Evolutionary conservation across 805 yeast genomes (phyloP).

Genomic region (Vanderwaltozyma yarrowii): DNA sequence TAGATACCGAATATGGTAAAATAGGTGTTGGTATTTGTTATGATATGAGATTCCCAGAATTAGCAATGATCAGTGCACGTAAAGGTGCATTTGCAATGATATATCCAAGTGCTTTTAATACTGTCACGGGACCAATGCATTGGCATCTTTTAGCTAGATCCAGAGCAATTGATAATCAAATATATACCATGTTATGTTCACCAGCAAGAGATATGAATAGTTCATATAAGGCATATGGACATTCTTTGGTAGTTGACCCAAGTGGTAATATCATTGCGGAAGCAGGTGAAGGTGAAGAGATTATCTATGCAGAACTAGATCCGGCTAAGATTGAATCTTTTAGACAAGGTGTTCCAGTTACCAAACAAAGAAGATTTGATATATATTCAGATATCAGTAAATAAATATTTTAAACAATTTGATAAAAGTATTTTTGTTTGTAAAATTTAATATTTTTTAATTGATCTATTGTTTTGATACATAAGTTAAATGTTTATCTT

Average conservation of each 20-base stretch:
- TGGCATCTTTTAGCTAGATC: slow-evolving; percentile 71
- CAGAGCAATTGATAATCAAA: slow-evolving; percentile 66
- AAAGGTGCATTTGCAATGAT: slow-evolving; percentile 63
- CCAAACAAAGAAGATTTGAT: slow-evolving; percentile 62
- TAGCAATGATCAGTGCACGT: slow-evolving; percentile 61
- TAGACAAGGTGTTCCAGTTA: slow-evolving; percentile 60
- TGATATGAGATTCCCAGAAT: slow-evolving; percentile 72
- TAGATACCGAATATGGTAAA: slow-evolving; percentile 27
- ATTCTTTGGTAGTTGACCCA: slow-evolving; percentile 54
- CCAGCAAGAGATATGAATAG: slow-evolving; percentile 68
- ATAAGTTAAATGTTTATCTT: too few relatives aligned
- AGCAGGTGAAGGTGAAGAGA: slow-evolving; percentile 72
- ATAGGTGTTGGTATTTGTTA: slow-evolving; percentile 84
- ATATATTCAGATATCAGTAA: slow-evolving; percentile 31
- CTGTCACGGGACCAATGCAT: slow-evolving; percentile 75
- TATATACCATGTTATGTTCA: slow-evolving; percentile 68
- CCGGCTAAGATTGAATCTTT: slow-evolving; percentile 46
- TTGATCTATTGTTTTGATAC: too few relatives aligned
- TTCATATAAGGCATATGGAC: slow-evolving; percentile 59
- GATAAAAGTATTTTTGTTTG: too few relatives aligned
- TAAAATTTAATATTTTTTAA: too few relatives aligned
- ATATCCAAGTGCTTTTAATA: slow-evolving; percentile 78
- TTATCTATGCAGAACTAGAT: slow-evolving; percentile 63
- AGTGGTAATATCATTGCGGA: slow-evolving; percentile 52
- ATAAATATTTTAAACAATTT: background rate